A percentile compares a stretch with the other conserved stretches of the same genome.
Conservation (phyloP, 2,329 filamentous ascomycete genomes). For the Fusarium duplospermum region DNA sequence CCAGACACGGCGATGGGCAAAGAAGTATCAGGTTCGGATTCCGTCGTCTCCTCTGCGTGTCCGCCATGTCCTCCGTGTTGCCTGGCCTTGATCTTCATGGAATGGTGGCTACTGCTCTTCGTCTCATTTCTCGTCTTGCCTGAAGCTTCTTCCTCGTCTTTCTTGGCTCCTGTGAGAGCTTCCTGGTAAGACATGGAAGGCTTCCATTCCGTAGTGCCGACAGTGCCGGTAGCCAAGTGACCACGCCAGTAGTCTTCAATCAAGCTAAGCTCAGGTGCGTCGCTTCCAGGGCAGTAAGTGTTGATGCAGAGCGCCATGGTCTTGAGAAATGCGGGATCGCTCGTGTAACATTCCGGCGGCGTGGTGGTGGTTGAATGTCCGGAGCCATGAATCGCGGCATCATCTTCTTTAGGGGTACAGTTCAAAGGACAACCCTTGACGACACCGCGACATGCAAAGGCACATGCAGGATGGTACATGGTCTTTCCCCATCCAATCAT, state of each 20-base stretch:
- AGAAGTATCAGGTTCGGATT: slow-evolving; percentile 10
- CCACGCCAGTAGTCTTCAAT: slow-evolving; percentile 46
- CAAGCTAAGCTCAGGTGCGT: slow-evolving; percentile 23
- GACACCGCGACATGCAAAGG: slow-evolving; percentile 50
- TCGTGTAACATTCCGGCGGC: slow-evolving; percentile 45
- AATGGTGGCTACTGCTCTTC: background rate
- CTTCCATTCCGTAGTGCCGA: slow-evolving; percentile 37
- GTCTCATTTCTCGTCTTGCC: background rate
- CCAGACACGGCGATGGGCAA: slow-evolving; percentile 41
- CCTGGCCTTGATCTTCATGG: slow-evolving; percentile 3
- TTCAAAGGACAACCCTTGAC: slow-evolving; percentile 41
- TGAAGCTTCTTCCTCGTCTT: slow-evolving; percentile 32
- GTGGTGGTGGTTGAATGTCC: slow-evolving; percentile 39
- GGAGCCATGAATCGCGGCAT: slow-evolving; percentile 38
- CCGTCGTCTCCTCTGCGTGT: slow-evolving; percentile 3
- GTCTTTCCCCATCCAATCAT: slow-evolving; percentile 52
- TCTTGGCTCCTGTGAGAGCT: slow-evolving; percentile 36
- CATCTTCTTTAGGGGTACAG: slow-evolving; percentile 44
- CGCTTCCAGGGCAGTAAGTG: slow-evolving; percentile 44
- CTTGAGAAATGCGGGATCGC: slow-evolving; percentile 45
- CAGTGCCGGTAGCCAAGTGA: slow-evolving; percentile 45
- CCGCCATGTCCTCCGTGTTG: slow-evolving; percentile 30
- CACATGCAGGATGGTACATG: slow-evolving; percentile 51
- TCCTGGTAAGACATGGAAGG: slow-evolving; percentile 46
- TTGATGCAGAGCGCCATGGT: slow-evolving; percentile 51